A percentile compares a stretch with the other conserved stretches of the same genome.
These are phyloP conservation scores for Tilletia walkeri DNA, from an alignment of 1,284 basidiomycete species.

Conservation along the genomic window DNA sequence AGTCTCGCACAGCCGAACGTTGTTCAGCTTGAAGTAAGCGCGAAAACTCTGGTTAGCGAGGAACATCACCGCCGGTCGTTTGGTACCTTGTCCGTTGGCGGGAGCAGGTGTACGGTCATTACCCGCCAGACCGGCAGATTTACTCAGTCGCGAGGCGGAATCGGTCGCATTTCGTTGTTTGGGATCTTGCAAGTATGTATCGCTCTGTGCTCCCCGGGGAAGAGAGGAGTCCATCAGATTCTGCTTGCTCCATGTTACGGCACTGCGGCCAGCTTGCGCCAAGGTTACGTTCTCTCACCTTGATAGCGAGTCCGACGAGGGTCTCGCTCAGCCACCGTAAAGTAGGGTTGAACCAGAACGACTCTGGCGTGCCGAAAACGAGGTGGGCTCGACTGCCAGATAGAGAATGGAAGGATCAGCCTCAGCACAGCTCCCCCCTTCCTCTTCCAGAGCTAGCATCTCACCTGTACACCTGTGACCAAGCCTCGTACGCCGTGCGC, in stretches of 20 bases:
- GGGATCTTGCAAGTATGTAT: conserved; percentile 4
- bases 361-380: conserved; percentile 9
- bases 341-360: conserved; percentile 13
- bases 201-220: background rate
- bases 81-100: conserved; percentile 34
- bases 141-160: conserved; percentile 48
- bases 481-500: conserved; percentile 8
- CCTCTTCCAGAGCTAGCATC: background rate
- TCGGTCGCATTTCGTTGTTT: conserved; percentile 32
- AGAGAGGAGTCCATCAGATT: background rate
- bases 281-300: background rate
- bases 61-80: conserved; percentile 48
- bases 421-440: no score
- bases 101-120: conserved; percentile 47
- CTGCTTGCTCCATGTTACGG: background rate
- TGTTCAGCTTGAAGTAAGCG: conserved; percentile 55
- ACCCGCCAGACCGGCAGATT: conserved; percentile 48
- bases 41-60: conserved; percentile 53
- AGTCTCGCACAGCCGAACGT: conserved; percentile 58
- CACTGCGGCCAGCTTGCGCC: background rate
- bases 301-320: background rate
- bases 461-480: conserved; percentile 20
- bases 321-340: conserved; percentile 6
- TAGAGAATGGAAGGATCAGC: no score
- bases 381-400: conserved; percentile 16